Conservation (phyloP, 805 yeast species). For the Saccharomycopsis fermentans region DNA sequence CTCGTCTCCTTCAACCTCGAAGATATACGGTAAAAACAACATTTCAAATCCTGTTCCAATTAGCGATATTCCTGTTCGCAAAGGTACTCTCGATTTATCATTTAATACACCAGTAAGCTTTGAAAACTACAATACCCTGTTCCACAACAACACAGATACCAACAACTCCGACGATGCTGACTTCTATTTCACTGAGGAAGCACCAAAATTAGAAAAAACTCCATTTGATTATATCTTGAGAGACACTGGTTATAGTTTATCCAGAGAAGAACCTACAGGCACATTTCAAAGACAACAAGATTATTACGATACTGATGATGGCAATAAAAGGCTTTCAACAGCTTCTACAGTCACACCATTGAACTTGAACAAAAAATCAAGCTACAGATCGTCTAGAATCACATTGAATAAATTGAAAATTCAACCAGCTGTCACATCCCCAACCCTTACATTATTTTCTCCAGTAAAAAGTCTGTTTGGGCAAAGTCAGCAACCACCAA, state of each 20-base stretch:
- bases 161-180: slow-evolving; percentile 4
- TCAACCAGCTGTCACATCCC: slow-evolving; percentile 3
- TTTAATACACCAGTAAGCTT: neutral
- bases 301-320: neutral
- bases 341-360: slow-evolving; percentile 17
- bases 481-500: neutral
- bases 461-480: slow-evolving; percentile 10
- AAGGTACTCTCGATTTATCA: slow-evolving; percentile 16
- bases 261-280: neutral
- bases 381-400: slow-evolving; percentile 14
- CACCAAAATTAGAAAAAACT: neutral
- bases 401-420: slow-evolving; percentile 9
- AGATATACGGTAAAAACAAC: neutral
- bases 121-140: neutral
- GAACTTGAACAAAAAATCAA: neutral
- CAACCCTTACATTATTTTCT: slow-evolving; percentile 15
- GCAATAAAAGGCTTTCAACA: slow-evolving; percentile 6
- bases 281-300: neutral
- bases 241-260: neutral
- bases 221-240: slow-evolving; percentile 16
- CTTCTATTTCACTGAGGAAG: slow-evolving; percentile 10
- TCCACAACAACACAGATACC: neutral
- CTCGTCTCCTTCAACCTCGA: neutral
- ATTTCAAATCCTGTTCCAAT: slow-evolving; percentile 19
- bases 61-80: slow-evolving; percentile 13